Conservation (phyloP, 164 flowering plant species). For the Echeveria elegans region DNA sequence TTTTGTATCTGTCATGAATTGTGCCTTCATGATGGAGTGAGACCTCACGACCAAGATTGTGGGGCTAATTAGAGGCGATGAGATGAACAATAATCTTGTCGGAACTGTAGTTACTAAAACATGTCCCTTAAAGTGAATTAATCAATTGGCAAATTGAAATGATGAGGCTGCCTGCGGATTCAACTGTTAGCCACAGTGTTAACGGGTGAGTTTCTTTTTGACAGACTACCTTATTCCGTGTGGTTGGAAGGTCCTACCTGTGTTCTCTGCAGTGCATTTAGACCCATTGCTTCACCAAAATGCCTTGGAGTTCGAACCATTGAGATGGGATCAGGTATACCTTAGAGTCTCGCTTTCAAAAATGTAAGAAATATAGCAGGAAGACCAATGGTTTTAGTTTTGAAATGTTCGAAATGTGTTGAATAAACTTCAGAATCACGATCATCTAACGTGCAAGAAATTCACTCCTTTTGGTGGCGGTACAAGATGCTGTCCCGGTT, state of each 20-base stretch:
- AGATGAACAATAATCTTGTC: background rate
- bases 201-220: background rate
- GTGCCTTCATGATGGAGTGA: background rate
- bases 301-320: constrained; percentile 47
- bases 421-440: constrained; percentile 22
- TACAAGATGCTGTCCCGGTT: constrained; percentile 60
- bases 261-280: constrained; percentile 63
- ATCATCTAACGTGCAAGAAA: constrained; percentile 53
- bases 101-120: background rate
- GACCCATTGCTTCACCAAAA: constrained; percentile 45
- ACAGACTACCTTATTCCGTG: constrained; percentile 52
- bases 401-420: background rate
- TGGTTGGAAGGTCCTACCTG: constrained; percentile 76
- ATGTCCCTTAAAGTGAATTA: background rate
- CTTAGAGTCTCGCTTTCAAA: constrained; percentile 1
- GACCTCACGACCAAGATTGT: background rate
- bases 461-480: constrained; percentile 77
- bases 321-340: constrained; percentile 57
- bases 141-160: background rate
- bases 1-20: background rate
- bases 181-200: background rate
- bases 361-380: background rate
- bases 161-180: background rate
- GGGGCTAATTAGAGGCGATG: background rate
- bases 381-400: background rate